These are phyloP conservation scores for Artemisia tridentata DNA, from an alignment of 129 eudicot species.

Conservation along the genomic window DNA sequence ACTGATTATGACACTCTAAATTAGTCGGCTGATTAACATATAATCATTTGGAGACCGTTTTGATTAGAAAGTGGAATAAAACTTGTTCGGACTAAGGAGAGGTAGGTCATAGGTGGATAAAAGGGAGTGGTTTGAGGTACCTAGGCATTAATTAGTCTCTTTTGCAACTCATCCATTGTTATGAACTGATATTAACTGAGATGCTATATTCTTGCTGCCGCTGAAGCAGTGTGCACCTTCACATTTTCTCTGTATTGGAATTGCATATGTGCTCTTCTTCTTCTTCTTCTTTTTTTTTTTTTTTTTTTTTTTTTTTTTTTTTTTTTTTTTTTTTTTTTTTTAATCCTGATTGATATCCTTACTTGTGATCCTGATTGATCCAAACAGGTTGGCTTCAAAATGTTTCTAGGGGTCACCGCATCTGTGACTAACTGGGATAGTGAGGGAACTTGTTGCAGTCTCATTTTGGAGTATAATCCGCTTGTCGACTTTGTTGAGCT, in stretches of 20 bases:
- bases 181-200: too few species aligned
- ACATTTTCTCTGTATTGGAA: background rate
- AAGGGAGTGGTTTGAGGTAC: too few species aligned
- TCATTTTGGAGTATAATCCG: conserved; percentile 98
- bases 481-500: conserved; percentile 97
- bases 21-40: too few species aligned
- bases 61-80: too few species aligned
- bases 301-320: too few species aligned
- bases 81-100: too few species aligned
- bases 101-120: too few species aligned
- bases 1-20: too few species aligned
- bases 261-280: background rate
- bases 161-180: too few species aligned
- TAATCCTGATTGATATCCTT: background rate
- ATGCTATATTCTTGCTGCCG: background rate
- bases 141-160: too few species aligned
- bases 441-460: conserved; percentile 91
- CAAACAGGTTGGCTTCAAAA: conserved; percentile 91
- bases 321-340: too few species aligned
- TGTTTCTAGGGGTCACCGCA: conserved; percentile 94
- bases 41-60: too few species aligned
- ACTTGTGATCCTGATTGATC: background rate
- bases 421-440: conserved; percentile 88
- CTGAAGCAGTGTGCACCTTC: background rate
- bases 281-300: background rate